Evolutionary conservation across 805 yeast genomes (phyloP).

Genomic region (Candida chilensis): DNA sequence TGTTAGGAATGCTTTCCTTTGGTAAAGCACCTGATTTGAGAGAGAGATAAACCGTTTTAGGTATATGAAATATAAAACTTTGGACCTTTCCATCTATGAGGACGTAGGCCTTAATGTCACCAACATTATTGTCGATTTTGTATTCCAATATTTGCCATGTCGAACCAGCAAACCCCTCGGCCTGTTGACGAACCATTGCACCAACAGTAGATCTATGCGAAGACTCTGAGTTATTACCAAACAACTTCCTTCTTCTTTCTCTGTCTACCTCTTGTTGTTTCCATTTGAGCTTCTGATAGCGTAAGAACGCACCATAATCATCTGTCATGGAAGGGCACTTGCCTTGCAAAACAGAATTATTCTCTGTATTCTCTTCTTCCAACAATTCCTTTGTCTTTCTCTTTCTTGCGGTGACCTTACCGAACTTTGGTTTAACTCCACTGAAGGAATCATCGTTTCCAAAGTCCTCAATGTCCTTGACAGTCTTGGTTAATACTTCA

Average conservation of each 20-base stretch:
- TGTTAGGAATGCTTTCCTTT: conserved; percentile 29
- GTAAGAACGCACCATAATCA: conserved; percentile 61
- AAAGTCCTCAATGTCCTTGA: conserved; percentile 72
- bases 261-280: conserved; percentile 62
- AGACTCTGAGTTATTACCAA: conserved; percentile 55
- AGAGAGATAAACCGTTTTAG: conserved; percentile 64
- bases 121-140: conserved; percentile 47
- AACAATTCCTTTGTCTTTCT: conserved; percentile 20
- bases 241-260: conserved; percentile 62
- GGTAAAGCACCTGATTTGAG: conserved; percentile 43
- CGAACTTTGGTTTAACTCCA: conserved; percentile 20
- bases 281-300: conserved; percentile 87
- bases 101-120: conserved; percentile 70
- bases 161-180: conserved; percentile 66
- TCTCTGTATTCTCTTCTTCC: conserved; percentile 10
- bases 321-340: conserved; percentile 58
- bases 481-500: conserved; percentile 23
- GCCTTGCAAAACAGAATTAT: conserved; percentile 35
- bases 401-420: conserved; percentile 39
- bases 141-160: conserved; percentile 85
- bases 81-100: conserved; percentile 67
- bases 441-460: conserved; percentile 24
- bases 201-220: conserved; percentile 56
- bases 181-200: conserved; percentile 63
- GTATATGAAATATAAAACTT: conserved; percentile 61